Evolutionary conservation across 2,329 filamentous ascomycete genomes (phyloP), one percentile per base, ranked within the genome.

Genomic region (Fonsecaea pugnacius): DNA sequence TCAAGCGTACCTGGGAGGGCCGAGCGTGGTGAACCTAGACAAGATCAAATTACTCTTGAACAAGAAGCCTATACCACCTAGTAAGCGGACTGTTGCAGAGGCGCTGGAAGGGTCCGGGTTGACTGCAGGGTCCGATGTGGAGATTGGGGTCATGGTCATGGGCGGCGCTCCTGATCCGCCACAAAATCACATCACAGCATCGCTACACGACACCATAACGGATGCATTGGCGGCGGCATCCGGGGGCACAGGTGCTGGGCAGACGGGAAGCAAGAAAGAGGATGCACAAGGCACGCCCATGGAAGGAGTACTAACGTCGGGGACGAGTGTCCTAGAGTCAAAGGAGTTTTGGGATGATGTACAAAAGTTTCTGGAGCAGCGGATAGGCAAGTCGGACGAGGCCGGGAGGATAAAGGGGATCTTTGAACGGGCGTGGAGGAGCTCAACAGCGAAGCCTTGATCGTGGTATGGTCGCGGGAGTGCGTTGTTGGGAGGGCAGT

Each of bases 131-230:
- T 77, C 75, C 61, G 76, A 78, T 24, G 81, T 94, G 0, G 92
- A 96, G 75, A 88, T 98, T 67, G 87, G 87, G 1, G 85, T 97
- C 61, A 98, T 98, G 92, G 84, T 97, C 21, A 87, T 96, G 74
- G 91, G 90, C 2, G 92, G 91, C 14, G 86, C 83, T 24, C 78
- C 79, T 27, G 75, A 70, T 55, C 64, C 70, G 10, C 56, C 65
- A 10, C 66, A 70, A 35, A 54, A 50, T 36, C 54, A 52, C 18
- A 36, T 40, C n/a, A 33, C 32, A 38, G n/a, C 35, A 16, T 18
- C 50, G 6, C 33, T 36, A 9, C 14, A 60, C 21, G 35, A 30
- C 4, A 38, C 52, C 1, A 51, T 40, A 10, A 14, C 51, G 10
- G 55, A 14, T 7, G 54, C 54, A 6, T 33, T 60, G 32, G 59